A percentile compares a stretch with the other conserved stretches of the same genome.
phyloP scores from a whole-genome alignment of 73 alveolate genomes.

The Paramecium sexaurelia region DNA sequence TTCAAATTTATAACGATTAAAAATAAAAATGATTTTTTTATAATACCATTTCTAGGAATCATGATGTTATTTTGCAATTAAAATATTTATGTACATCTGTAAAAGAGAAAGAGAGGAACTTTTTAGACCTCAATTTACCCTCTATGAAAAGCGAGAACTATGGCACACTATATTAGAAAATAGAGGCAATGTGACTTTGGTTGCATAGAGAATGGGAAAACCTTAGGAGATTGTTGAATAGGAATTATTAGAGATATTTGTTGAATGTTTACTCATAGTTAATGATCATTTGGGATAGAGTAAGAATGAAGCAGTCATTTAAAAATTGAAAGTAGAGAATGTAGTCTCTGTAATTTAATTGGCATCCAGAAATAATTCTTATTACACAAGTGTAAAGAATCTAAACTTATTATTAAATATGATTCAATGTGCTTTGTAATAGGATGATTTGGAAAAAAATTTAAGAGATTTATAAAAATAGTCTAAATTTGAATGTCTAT shows the following conservation, averaged over 20 bases:
- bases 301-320: neutral
- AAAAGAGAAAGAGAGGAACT: neutral
- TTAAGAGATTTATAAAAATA: neutral
- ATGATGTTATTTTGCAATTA: neutral
- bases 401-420: neutral
- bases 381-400: slow-evolving; percentile 13
- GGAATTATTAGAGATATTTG: neutral
- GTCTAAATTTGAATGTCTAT: neutral
- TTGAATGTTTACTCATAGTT: neutral
- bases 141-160: neutral
- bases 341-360: neutral
- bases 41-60: neutral
- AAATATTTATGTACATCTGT: neutral
- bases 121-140: neutral
- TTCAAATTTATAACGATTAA: slow-evolving; percentile 38
- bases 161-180: neutral
- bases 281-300: neutral
- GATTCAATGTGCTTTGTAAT: slow-evolving; percentile 13
- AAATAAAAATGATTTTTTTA: slow-evolving; percentile 3
- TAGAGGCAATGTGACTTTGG: neutral
- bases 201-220: neutral
- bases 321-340: neutral
- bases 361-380: neutral
- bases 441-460: neutral
- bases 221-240: neutral